These are phyloP conservation scores for Wallacemonas sp. DNA, from an alignment of 208 protist species.

Conservation along the genomic window DNA sequence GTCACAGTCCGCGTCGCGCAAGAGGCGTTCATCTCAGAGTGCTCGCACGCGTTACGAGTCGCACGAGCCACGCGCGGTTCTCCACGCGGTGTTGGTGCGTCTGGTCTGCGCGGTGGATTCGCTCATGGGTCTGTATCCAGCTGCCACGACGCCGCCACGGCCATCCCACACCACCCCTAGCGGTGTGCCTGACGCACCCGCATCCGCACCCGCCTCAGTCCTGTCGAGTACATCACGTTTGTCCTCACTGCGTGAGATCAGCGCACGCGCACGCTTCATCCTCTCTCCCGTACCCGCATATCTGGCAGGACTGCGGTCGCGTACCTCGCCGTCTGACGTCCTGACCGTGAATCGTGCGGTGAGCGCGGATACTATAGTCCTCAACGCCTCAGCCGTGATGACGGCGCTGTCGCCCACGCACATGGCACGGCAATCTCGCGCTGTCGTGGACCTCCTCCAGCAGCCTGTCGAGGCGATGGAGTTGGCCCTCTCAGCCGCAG, in stretches of 20 bases:
- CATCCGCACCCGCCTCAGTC: no score
- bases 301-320: neutral
- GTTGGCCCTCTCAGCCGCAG: neutral
- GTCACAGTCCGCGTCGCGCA: no score
- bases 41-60: no score
- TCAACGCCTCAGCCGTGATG: no score
- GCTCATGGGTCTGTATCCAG: neutral
- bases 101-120: neutral
- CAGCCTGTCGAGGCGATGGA: neutral
- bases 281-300: constrained; percentile 9
- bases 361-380: no score
- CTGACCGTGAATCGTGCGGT: no score
- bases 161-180: neutral
- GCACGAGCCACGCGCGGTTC: neutral
- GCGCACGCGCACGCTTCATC: constrained; percentile 27
- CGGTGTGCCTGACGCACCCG: neutral
- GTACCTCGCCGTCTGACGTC: no score
- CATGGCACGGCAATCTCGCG: no score
- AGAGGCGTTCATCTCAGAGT: no score
- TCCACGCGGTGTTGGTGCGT: constrained; percentile 6
- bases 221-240: no score
- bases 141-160: neutral
- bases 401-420: no score
- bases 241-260: constrained; percentile 38
- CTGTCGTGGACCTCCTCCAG: neutral